Conservation (phyloP, 176 grass and related monocot species). For the Pontederia paniculata region DNA sequence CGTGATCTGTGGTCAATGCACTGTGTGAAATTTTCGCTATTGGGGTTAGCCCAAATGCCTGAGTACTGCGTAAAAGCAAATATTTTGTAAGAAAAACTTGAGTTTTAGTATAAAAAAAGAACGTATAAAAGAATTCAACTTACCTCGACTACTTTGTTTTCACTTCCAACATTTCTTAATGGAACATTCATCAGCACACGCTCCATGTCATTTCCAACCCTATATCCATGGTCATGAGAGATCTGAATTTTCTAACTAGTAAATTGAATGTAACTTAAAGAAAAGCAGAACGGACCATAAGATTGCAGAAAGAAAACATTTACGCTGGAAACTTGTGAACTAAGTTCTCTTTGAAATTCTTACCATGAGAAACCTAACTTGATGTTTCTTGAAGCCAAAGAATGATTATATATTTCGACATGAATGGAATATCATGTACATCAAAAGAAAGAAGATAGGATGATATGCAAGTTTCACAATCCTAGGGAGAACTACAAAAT, state of each 20-base stretch:
- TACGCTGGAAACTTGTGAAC: neutral
- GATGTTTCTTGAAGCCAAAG: no score
- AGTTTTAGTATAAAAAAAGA: conserved; percentile 14
- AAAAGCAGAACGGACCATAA: neutral
- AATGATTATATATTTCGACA: no score
- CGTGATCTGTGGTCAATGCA: conserved; percentile 71
- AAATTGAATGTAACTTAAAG: conserved; percentile 38
- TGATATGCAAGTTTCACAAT: no score
- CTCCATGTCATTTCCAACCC: conserved; percentile 50
- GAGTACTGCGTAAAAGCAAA: conserved; percentile 38
- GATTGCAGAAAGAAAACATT: neutral
- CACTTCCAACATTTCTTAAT: conserved; percentile 29
- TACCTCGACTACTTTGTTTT: conserved; percentile 47
- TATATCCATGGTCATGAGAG: conserved; percentile 21
- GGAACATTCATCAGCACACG: conserved; percentile 52
- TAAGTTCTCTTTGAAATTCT: no score
- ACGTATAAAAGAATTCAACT: conserved; percentile 28
- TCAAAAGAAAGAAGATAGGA: no score
- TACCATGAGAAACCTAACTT: no score
- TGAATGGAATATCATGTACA: no score
- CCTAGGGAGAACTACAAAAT: no score
- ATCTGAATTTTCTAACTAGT: conserved; percentile 26
- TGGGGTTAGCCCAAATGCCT: conserved; percentile 65
- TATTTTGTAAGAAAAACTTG: conserved; percentile 15
- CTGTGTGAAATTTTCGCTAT: conserved; percentile 57